Percentiles rank a stretch among this genome's conserved stretches.
Conservation (phyloP, 345 rosid genomes). For the Arabidopsis arenosa region DNA sequence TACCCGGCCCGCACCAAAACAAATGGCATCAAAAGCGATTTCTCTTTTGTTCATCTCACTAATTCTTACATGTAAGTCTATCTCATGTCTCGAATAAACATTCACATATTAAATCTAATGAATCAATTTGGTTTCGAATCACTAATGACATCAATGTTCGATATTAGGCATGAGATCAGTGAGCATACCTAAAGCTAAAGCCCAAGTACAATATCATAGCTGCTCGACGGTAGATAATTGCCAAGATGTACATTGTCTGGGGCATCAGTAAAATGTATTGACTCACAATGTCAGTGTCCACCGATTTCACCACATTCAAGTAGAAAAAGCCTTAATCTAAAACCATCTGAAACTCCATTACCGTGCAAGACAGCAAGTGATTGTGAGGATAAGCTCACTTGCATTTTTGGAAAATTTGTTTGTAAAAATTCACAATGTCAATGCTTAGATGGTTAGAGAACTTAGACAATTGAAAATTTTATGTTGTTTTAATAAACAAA, state of each 20-base stretch:
- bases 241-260: conserved; percentile 9
- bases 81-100: conserved; percentile 13
- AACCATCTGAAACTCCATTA: conserved; percentile 26
- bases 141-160: neutral
- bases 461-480: neutral
- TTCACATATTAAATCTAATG: neutral
- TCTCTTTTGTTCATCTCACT: conserved; percentile 20
- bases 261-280: neutral
- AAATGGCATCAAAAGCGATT: conserved; percentile 32
- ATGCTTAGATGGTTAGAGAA: conserved; percentile 1
- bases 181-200: conserved; percentile 21
- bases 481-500: neutral
- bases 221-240: conserved; percentile 28
- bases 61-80: conserved; percentile 32
- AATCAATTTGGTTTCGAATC: neutral
- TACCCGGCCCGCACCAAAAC: neutral
- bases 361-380: conserved; percentile 31
- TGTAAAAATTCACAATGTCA: conserved; percentile 30
- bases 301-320: neutral
- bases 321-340: conserved; percentile 17
- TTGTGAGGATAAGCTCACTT: conserved; percentile 31
- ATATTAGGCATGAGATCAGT: conserved; percentile 25
- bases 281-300: neutral
- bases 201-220: neutral
- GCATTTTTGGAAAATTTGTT: conserved; percentile 22